phyloP scores from a whole-genome alignment of 2,329 filamentous ascomycete genomes.

The Epichloe bromicola region DNA sequence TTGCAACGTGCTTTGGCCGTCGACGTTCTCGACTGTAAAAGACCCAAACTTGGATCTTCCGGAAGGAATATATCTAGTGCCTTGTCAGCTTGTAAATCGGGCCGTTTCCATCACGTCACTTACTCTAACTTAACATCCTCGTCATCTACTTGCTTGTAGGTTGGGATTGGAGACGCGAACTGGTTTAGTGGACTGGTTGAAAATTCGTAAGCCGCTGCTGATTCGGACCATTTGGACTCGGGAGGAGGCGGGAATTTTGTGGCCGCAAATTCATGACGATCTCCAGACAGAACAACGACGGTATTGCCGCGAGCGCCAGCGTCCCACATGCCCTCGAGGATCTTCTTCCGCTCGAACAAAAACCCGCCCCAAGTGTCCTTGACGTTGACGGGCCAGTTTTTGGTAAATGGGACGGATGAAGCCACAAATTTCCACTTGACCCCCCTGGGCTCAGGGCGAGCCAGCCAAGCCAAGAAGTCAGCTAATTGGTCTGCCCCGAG shows the following conservation, averaged over 20 bases:
- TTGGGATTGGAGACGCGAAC: slow-evolving; percentile 78
- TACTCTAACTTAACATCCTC: slow-evolving; percentile 79
- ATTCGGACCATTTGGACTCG: slow-evolving; percentile 48
- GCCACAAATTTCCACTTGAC: slow-evolving; percentile 91
- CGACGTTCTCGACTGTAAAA: slow-evolving; percentile 55
- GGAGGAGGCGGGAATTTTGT: slow-evolving; percentile 59
- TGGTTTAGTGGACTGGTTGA: slow-evolving; percentile 84
- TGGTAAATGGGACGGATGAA: slow-evolving; percentile 86
- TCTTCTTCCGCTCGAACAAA: slow-evolving; percentile 59
- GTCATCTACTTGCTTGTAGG: slow-evolving; percentile 68
- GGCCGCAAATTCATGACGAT: slow-evolving; percentile 93
- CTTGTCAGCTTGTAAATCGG: slow-evolving; percentile 2
- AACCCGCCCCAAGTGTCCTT: slow-evolving; percentile 94
- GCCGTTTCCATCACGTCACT: slow-evolving; percentile 15
- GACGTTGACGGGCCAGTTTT: slow-evolving; percentile 87
- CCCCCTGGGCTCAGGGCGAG: slow-evolving; percentile 58
- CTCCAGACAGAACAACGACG: slow-evolving; percentile 75
- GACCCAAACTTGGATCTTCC: slow-evolving; percentile 80
- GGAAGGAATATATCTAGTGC: slow-evolving; percentile 56
- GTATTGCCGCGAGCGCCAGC: slow-evolving; percentile 62
- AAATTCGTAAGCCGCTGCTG: slow-evolving; percentile 71
- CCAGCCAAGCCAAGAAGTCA: slow-evolving; percentile 68
- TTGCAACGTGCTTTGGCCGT: slow-evolving; percentile 55
- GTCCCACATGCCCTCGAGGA: slow-evolving; percentile 90
- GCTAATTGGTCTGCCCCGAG: slow-evolving; percentile 66